Base-by-base conservation (phyloP, 805 yeast species). In the Pichia occidentalis region DNA sequence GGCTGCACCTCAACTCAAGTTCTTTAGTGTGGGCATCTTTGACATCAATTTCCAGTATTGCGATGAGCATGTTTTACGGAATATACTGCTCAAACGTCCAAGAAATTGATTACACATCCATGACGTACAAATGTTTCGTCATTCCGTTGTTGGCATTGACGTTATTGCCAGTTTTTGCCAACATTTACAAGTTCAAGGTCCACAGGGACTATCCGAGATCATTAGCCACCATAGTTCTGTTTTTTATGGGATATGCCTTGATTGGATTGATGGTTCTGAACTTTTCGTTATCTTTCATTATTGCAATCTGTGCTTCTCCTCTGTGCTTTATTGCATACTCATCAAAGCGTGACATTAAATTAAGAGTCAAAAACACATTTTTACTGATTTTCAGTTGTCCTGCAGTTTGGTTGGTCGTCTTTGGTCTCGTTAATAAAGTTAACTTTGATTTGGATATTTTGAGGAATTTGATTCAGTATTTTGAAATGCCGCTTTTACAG, bases 251-350 rank as follows among this genome's bases (percentile, higher is more conserved):
- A 23, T 68, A 86, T 53, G 67, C 78, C 23, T 67, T 87, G 29
- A 75, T 85, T 7, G 75, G 94, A 0, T 62, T 87, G 29, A 63
- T 90, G 37, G 86, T 87, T 45, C 70, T 90, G 18, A 87, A 92
- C 60, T 92, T 88, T 56, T 70, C 97, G 1, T 67, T 92, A 43
- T 85, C 96, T 0, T 68, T 85, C 35, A 52, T 69, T 5, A 65
- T 88, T 40, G 90, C 95, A 0, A 37, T 85, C 1, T 54, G 75
- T n/a, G 75, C 84, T 2, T 62, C 77, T n/a, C 95, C 97, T 8
- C 63, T 90, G 55, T 78, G 84, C 0, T 73, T 80, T 48, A 62
- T 84, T 4, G 65, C 66, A 32, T 72, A 60, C 6, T 56, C 57
- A 49, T 34, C 51, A 2, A 22, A 26, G 7, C 24, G 10, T 26